phyloP scores from a whole-genome alignment of 78 protist genomes.

The Neovahlkampfia damariscottae region DNA sequence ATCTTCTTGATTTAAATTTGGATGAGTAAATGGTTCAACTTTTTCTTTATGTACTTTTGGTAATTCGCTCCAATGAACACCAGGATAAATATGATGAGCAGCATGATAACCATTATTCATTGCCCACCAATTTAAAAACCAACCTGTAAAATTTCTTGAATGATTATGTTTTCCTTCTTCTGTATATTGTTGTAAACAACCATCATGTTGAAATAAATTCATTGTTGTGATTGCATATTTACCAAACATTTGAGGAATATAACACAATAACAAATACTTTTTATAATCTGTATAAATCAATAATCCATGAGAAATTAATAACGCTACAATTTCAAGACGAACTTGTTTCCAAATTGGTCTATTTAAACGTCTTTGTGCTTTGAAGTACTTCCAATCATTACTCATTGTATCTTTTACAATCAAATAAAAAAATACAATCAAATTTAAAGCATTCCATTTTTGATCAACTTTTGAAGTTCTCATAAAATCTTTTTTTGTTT shows the following conservation, averaged over 20 bases:
- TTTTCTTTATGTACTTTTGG: not conserved
- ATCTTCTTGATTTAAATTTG: not conserved
- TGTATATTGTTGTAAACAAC: not conserved
- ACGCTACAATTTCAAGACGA: not conserved
- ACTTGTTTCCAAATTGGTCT: constrained; percentile 4
- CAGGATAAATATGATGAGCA: not conserved
- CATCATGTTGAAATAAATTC: constrained; percentile 4
- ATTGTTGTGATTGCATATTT: constrained; percentile 1
- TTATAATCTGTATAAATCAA: not conserved
- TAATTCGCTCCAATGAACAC: not conserved
- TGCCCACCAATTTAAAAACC: not conserved
- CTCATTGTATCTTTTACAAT: not conserved
- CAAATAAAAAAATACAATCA: not conserved
- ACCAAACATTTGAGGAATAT: constrained; percentile 1
- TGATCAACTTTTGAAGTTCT: not conserved
- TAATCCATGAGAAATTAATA: not conserved
- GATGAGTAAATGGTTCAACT: not conserved
- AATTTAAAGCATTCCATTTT: not conserved
- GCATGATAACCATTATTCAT: constrained; percentile 6
- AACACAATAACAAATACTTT: not conserved
- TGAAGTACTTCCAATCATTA: not conserved
- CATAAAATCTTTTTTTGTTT: constrained; percentile 7
- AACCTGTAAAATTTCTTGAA: constrained; percentile 1
- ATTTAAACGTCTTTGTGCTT: not conserved
- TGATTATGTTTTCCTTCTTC: not conserved